These are phyloP conservation scores for Myxozyma geophila DNA, from an alignment of 805 yeast genomes.

Conservation along the genomic window DNA sequence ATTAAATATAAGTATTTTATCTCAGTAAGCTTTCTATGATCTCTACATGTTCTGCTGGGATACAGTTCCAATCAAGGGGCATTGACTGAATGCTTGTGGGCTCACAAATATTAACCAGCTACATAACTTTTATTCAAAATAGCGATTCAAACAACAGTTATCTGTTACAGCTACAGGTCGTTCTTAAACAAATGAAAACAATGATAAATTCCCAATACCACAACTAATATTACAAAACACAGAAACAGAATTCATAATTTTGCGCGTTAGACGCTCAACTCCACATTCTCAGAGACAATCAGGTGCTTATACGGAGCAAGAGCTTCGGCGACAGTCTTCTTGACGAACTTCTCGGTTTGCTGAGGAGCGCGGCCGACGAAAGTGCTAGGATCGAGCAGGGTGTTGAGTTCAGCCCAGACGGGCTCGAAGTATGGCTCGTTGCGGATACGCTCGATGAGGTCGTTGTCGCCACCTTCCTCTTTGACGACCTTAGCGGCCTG, in stretches of 20 bases:
- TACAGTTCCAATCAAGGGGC: not conserved
- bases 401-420: constrained; percentile 80
- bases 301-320: constrained; percentile 64
- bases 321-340: constrained; percentile 81
- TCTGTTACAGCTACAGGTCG: too few species aligned
- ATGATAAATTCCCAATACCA: not conserved
- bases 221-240: not conserved
- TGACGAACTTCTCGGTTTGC: constrained; percentile 92
- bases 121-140: too few species aligned
- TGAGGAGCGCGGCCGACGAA: constrained; percentile 98
- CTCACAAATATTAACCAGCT: not conserved
- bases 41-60: not conserved
- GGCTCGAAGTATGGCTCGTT: constrained; percentile 61
- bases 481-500: constrained; percentile 97
- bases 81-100: not conserved
- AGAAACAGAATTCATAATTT: not conserved
- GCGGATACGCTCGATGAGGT: constrained; percentile 59
- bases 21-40: too few species aligned
- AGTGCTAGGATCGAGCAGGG: constrained; percentile 85
- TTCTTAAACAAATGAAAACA: not conserved
- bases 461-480: constrained; percentile 98
- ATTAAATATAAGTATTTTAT: too few species aligned
- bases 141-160: too few species aligned
- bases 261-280: constrained; percentile 68
- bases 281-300: constrained; percentile 70